Conservation (phyloP, 148 eudicot genomes). For the Rhododendron mucronatum region DNA sequence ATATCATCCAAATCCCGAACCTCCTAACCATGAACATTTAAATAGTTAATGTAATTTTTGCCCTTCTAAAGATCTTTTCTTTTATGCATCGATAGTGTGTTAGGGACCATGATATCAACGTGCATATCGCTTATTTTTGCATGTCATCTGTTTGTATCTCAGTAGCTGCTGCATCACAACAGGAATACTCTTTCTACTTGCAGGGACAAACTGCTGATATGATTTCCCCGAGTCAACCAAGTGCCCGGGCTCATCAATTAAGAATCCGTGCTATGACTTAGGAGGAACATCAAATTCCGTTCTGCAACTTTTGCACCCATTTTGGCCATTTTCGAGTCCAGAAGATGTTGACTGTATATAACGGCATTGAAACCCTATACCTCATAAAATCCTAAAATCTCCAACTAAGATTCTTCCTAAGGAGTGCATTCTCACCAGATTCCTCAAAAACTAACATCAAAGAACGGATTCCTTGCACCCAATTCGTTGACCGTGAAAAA, state of each 20-base stretch:
- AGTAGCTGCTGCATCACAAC: not conserved
- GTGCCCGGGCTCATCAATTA: not conserved
- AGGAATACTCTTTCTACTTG: not conserved
- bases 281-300: not conserved
- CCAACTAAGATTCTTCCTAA: not conserved
- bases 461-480: not conserved
- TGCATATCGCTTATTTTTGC: not conserved
- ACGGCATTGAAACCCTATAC: not conserved
- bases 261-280: not conserved
- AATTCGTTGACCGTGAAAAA: not conserved
- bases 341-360: not conserved
- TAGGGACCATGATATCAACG: not conserved
- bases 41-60: not conserved
- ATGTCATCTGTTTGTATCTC: not conserved
- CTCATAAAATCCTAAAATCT: not conserved
- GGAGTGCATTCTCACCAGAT: not conserved
- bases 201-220: not conserved
- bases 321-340: not conserved
- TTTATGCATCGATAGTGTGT: not conserved
- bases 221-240: not conserved
- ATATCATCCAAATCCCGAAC: not conserved
- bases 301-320: not conserved
- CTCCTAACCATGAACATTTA: not conserved
- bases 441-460: not conserved
- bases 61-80: not conserved